Percentiles rank a stretch among this genome's conserved stretches.
Conservation (phyloP, 2,329 filamentous ascomycete species). For the Pseudogymnoascus sp. region DNA sequence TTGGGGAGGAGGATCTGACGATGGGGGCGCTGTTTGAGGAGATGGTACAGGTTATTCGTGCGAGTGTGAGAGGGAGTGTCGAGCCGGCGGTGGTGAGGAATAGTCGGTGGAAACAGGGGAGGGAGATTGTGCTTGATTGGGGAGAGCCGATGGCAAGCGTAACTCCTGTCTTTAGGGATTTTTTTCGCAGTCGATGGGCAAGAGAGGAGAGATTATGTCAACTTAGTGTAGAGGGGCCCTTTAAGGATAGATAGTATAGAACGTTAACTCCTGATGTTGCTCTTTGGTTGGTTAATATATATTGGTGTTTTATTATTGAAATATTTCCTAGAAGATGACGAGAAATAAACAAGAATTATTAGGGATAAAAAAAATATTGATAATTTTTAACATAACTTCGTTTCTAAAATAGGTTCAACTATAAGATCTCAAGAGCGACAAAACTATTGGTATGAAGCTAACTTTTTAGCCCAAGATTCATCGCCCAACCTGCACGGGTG, state of each 20-base stretch:
- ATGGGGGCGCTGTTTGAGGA: conserved; percentile 1
- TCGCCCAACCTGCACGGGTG: conserved; percentile 4
- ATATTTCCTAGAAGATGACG: no score
- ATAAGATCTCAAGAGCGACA: not conserved
- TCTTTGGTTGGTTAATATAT: not conserved
- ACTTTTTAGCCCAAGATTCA: not conserved
- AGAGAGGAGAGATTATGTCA: not conserved
- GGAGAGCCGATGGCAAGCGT: not conserved
- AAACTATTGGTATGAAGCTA: not conserved
- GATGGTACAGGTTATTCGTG: not conserved
- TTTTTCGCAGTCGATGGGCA: not conserved
- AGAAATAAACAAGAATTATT: not conserved
- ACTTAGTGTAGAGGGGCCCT: not conserved
- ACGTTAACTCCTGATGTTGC: not conserved
- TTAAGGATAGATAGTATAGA: not conserved
- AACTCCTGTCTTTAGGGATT: not conserved
- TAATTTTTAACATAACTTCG: not conserved
- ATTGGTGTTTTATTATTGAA: no score
- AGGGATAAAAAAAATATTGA: not conserved
- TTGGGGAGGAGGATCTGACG: not conserved
- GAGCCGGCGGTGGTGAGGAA: conserved; percentile 3
- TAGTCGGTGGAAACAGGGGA: not conserved
- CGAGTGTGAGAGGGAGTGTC: not conserved
- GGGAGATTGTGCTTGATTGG: conserved; percentile 3
- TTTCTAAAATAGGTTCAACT: not conserved